Conservation (phyloP, 352 stramenopile genomes). For the Blastocystis sp. region DNA sequence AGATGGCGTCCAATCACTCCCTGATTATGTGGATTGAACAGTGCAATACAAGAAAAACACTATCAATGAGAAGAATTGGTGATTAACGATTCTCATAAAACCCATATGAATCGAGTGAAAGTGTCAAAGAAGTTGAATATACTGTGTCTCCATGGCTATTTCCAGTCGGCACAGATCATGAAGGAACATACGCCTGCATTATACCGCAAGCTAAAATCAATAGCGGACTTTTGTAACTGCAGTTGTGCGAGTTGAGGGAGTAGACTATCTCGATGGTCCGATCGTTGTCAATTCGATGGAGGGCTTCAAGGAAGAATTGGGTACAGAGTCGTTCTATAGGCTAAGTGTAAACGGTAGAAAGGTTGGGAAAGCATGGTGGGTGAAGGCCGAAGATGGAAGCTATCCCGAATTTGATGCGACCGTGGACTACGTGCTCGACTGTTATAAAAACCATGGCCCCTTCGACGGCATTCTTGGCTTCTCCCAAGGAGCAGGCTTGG, state of each 20-base stretch:
- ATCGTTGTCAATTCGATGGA: conserved; percentile 53
- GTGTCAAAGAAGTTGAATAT: conserved; percentile 43
- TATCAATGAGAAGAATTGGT: no score
- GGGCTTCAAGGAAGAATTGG: conserved; percentile 9
- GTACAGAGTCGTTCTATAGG: background rate
- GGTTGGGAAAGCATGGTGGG: conserved; percentile 54
- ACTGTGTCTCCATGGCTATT: conserved; percentile 51
- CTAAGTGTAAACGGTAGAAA: conserved; percentile 2
- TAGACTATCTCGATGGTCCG: conserved; percentile 66
- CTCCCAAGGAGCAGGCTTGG: conserved; percentile 38
- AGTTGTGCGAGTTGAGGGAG: background rate
- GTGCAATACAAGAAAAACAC: no score
- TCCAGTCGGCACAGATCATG: conserved; percentile 34
- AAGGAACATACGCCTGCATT: conserved; percentile 30
- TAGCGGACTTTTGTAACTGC: conserved; percentile 32
- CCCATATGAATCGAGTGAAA: background rate
- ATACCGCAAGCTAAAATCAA: conserved; percentile 41
- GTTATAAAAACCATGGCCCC: conserved; percentile 32
- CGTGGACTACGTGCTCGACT: conserved; percentile 50
- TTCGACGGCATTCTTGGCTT: conserved; percentile 62
- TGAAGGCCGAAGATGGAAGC: background rate
- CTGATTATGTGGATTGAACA: no score
- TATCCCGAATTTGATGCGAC: conserved; percentile 54
- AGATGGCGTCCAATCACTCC: no score
- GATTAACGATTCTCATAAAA: no score